These are phyloP conservation scores for Saccharomyces uvarum DNA, from an alignment of 1,139 yeast species.

Conservation along the genomic window DNA sequence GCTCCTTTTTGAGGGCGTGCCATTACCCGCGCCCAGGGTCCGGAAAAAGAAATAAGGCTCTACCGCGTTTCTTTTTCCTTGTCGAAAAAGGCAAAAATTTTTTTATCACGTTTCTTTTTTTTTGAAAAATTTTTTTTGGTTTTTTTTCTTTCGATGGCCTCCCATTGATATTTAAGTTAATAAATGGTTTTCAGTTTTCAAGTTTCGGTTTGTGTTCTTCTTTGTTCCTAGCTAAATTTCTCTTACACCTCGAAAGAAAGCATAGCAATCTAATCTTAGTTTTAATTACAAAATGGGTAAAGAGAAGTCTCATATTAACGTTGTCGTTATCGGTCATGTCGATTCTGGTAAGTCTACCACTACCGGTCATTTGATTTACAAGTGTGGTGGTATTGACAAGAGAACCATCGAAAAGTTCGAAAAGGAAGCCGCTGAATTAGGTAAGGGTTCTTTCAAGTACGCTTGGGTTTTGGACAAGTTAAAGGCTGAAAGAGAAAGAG, in stretches of 20 bases:
- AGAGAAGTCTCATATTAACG: conserved; percentile 92
- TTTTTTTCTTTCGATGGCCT: neutral
- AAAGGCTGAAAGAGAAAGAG: conserved; percentile 96
- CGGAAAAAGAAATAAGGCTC: neutral
- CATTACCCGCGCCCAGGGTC: neutral
- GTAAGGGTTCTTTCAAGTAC: conserved; percentile 98
- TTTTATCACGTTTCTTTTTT: conserved; percentile 1
- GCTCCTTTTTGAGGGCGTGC: neutral
- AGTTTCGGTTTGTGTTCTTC: neutral
- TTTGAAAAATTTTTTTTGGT: conserved; percentile 3
- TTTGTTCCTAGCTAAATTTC: neutral
- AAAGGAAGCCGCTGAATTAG: conserved; percentile 97
- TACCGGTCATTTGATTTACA: conserved; percentile 96
- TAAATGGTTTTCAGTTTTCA: neutral
- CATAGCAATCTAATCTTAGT: neutral
- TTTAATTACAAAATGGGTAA: conserved; percentile 46
- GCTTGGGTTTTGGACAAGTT: conserved; percentile 95
- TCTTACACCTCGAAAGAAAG: neutral
- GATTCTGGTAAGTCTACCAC: conserved; percentile 98
- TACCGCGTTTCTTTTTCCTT: neutral
- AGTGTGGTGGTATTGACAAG: conserved; percentile 90
- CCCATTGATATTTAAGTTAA: conserved; percentile 1
- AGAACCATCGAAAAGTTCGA: conserved; percentile 98
- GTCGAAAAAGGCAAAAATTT: neutral
- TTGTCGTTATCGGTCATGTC: conserved; percentile 99